Conservation (phyloP, 2,329 filamentous ascomycete genomes). For the Didymella glomerata region DNA sequence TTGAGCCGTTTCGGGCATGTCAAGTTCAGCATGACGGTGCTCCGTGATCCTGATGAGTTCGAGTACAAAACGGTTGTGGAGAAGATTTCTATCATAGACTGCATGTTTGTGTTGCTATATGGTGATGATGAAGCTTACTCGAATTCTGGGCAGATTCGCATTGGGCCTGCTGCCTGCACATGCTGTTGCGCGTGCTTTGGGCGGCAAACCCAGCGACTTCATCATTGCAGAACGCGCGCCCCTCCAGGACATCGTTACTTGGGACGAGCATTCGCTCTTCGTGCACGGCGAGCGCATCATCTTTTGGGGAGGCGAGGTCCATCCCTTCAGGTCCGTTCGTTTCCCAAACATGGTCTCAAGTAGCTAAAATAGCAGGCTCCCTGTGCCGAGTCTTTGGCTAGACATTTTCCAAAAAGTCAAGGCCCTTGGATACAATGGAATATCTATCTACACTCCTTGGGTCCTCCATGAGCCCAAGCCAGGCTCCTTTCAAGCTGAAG, state of each 20-base stretch:
- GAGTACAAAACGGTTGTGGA: constrained; percentile 4
- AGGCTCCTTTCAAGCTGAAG: constrained; percentile 72
- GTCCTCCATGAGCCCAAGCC: constrained; percentile 75
- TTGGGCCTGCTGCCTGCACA: constrained; percentile 13
- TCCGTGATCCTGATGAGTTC: neutral
- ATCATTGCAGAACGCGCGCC: constrained; percentile 57
- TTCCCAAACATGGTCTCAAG: neutral
- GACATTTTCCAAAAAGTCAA: constrained; percentile 84
- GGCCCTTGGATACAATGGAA: constrained; percentile 77
- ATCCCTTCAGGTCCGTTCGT: constrained; percentile 63
- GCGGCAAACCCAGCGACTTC: constrained; percentile 57
- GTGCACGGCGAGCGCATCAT: constrained; percentile 73
- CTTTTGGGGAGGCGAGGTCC: constrained; percentile 75
- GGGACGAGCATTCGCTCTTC: constrained; percentile 74
- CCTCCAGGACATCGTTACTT: constrained; percentile 69
- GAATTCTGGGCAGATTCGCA: constrained; percentile 2
- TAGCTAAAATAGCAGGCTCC: constrained; percentile 56
- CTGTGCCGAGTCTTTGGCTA: constrained; percentile 68
- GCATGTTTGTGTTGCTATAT: neutral
- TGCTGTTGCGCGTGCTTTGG: constrained; percentile 53
- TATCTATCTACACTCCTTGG: constrained; percentile 81
- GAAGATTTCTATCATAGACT: neutral
- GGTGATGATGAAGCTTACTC: constrained; percentile 13
- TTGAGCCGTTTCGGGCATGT: constrained; percentile 4
- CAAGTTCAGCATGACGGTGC: neutral